These are phyloP conservation scores for Bacidia rubella DNA, from an alignment of 495 filamentous ascomycete genomes.

Conservation along the genomic window DNA sequence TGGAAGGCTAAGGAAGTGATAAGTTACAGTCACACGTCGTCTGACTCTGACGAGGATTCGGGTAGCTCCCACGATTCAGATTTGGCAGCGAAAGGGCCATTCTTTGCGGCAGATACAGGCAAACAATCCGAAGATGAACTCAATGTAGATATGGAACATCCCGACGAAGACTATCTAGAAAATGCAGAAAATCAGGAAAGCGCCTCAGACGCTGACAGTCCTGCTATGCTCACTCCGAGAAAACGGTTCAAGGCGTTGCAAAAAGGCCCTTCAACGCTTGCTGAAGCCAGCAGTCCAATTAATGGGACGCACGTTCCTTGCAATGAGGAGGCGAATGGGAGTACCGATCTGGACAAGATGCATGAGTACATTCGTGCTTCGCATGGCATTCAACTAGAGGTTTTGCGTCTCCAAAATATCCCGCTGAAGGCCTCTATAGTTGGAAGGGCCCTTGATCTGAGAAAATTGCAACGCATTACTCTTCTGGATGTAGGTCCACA, in stretches of 20 bases:
- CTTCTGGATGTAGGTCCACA: constrained; percentile 49
- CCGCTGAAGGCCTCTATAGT: constrained; percentile 42
- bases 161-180: constrained; percentile 19
- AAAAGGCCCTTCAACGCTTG: background rate
- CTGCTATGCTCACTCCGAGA: constrained; percentile 8
- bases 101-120: constrained; percentile 7
- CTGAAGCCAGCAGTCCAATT: background rate
- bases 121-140: constrained; percentile 15
- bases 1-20: background rate
- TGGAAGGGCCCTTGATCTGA: constrained; percentile 37
- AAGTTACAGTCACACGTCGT: background rate
- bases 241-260: constrained; percentile 13
- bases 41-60: constrained; percentile 10
- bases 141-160: constrained; percentile 24
- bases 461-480: constrained; percentile 36
- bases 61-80: constrained; percentile 1
- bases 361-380: constrained; percentile 39
- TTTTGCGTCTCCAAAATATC: constrained; percentile 41
- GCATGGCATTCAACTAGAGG: constrained; percentile 38
- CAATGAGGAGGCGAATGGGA: background rate
- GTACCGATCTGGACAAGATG: constrained; percentile 17
- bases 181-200: constrained; percentile 22
- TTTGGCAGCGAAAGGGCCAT: constrained; percentile 2
- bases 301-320: background rate
- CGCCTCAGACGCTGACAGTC: constrained; percentile 19